These are phyloP conservation scores for Cylindrodendrum hubeiense DNA, from an alignment of 2,329 filamentous ascomycete species.

Conservation along the genomic window DNA sequence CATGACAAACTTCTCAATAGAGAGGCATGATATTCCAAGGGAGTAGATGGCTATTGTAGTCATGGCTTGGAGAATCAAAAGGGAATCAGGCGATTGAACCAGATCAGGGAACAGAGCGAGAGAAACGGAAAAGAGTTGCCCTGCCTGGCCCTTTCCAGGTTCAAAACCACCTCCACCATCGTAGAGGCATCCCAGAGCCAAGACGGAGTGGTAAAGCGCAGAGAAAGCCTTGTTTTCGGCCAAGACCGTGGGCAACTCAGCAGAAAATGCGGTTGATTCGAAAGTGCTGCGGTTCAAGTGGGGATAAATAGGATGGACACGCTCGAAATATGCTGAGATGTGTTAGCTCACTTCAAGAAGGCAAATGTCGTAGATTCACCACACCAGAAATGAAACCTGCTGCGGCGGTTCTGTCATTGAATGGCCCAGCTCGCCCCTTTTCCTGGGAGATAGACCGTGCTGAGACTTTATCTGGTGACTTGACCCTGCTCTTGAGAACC, in stretches of 20 bases:
- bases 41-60: constrained; percentile 29
- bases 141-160: constrained; percentile 36
- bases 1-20: constrained; percentile 34
- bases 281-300: constrained; percentile 27
- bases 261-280: constrained; percentile 14
- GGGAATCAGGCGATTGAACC: constrained; percentile 12
- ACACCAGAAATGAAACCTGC: constrained; percentile 29
- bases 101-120: constrained; percentile 24
- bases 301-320: constrained; percentile 37
- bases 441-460: constrained; percentile 14
- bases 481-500: constrained; percentile 30
- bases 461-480: constrained; percentile 30
- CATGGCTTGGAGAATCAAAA: constrained; percentile 35
- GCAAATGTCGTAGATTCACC: no score
- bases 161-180: constrained; percentile 36
- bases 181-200: constrained; percentile 35
- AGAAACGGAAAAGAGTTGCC: constrained; percentile 36
- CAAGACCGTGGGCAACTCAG: constrained; percentile 8
- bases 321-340: constrained; percentile 34
- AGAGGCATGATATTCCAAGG: constrained; percentile 27
- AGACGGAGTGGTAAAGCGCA: constrained; percentile 32
- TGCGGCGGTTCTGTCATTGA: constrained; percentile 9
- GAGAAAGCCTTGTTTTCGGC: constrained; percentile 29
- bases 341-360: not conserved
- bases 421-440: constrained; percentile 4